phyloP scores from a whole-genome alignment of 768 basidiomycete species.

The Sporobolomyces roseus region DNA sequence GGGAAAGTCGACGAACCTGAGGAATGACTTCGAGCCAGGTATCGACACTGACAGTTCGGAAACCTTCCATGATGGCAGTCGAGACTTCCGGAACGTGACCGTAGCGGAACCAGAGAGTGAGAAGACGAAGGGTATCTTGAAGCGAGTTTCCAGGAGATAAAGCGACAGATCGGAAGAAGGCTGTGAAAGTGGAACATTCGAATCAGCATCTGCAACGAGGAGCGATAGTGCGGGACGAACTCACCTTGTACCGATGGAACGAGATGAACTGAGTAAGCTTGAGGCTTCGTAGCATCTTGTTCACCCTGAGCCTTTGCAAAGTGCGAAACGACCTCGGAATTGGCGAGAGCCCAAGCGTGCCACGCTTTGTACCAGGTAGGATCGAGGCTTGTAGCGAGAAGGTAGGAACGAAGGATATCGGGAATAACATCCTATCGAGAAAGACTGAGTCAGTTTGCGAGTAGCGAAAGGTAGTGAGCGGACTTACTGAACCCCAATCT shows the following conservation, averaged over 20 bases:
- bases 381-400: slow-evolving; percentile 83
- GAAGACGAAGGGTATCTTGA: slow-evolving; percentile 85
- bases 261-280: slow-evolving; percentile 71
- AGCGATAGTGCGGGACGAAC: slow-evolving; percentile 13
- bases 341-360: slow-evolving; percentile 97
- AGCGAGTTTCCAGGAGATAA: slow-evolving; percentile 83
- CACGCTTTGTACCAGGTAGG: slow-evolving; percentile 98
- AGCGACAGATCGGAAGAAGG: slow-evolving; percentile 89
- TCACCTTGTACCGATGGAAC: slow-evolving; percentile 88
- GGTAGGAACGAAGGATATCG: slow-evolving; percentile 78
- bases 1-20: slow-evolving; percentile 59
- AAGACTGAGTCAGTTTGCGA: neutral
- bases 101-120: slow-evolving; percentile 98
- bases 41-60: slow-evolving; percentile 84
- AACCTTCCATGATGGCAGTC: slow-evolving; percentile 79
- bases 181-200: neutral
- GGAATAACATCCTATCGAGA: slow-evolving; percentile 65
- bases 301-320: slow-evolving; percentile 63
- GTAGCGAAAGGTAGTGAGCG: neutral
- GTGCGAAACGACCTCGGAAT: slow-evolving; percentile 84
- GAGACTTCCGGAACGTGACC: slow-evolving; percentile 85
- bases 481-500: slow-evolving; percentile 71
- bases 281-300: slow-evolving; percentile 57
- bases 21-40: slow-evolving; percentile 99
- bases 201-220: too few relatives aligned